Evolutionary conservation across 768 basidiomycete genomes (phyloP).

Genomic region (Zangia roseola): DNA sequence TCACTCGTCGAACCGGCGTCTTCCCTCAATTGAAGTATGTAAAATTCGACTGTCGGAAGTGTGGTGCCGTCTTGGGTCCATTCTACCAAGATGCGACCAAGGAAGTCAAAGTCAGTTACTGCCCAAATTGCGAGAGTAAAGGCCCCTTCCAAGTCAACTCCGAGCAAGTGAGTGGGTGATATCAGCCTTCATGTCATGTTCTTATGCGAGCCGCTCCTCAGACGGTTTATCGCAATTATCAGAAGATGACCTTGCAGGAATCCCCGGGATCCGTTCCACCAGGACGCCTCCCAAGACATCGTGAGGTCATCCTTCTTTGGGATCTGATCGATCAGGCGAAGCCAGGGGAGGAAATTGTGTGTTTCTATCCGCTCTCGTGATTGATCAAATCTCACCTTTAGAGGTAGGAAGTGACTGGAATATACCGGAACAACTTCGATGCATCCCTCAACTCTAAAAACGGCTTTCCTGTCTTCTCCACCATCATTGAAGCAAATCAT

Average conservation of each 20-base stretch:
- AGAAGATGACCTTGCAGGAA: constrained; percentile 98
- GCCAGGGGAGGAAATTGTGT: constrained; percentile 95
- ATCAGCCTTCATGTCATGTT: background rate
- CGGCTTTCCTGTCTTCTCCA: constrained; percentile 99
- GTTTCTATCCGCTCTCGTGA: constrained; percentile 29
- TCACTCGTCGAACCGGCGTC: constrained; percentile 92
- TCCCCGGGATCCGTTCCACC: constrained; percentile 97
- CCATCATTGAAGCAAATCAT: constrained; percentile 97
- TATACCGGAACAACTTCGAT: constrained; percentile 99
- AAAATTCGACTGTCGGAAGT: constrained; percentile 97
- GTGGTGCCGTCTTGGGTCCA: constrained; percentile 90
- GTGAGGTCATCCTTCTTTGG: constrained; percentile 96
- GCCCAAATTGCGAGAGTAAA: constrained; percentile 89
- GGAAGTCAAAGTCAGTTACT: constrained; percentile 93
- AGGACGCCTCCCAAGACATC: constrained; percentile 93
- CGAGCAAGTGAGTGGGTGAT: constrained; percentile 65
- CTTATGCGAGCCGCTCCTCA: constrained; percentile 30
- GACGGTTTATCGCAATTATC: constrained; percentile 98
- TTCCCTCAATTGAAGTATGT: constrained; percentile 99
- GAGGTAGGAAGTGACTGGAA: constrained; percentile 89
- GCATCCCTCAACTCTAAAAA: constrained; percentile 98
- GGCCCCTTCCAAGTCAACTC: constrained; percentile 97
- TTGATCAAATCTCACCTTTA: constrained; percentile 7
- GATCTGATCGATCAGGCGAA: constrained; percentile 98
- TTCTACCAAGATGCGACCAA: constrained; percentile 97